Evolutionary conservation across 179 eudicot genomes (phyloP).

Genomic region (Vitellaria paradoxa): DNA sequence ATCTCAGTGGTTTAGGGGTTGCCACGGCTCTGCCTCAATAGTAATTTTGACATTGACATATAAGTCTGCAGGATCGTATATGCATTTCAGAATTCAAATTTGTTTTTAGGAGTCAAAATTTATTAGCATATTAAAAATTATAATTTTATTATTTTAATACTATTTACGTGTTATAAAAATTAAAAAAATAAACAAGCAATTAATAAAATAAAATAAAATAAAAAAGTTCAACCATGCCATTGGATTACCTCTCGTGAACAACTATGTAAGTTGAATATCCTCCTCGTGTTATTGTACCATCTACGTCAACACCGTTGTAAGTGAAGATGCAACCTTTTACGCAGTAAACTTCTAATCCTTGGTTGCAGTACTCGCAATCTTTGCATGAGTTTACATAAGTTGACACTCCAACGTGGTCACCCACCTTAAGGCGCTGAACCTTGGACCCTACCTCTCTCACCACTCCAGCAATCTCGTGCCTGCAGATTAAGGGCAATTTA

Average conservation of each 20-base stretch:
- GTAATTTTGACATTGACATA: too few species aligned
- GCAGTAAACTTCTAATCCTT: constrained; percentile 50
- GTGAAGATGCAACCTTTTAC: constrained; percentile 47
- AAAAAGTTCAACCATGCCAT: too few species aligned
- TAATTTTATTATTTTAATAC: too few species aligned
- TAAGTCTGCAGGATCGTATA: too few species aligned
- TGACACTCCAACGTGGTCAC: constrained; percentile 76
- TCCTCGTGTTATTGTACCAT: constrained; percentile 64
- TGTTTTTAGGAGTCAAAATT: too few species aligned
- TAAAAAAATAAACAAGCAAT: too few species aligned
- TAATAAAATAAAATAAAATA: too few species aligned
- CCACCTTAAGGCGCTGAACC: constrained; percentile 57
- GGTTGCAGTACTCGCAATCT: constrained; percentile 63
- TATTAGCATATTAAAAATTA: too few species aligned
- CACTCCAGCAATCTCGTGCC: constrained; percentile 74
- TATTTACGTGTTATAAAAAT: too few species aligned
- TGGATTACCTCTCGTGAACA: constrained; percentile 37
- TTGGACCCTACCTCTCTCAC: constrained; percentile 60
- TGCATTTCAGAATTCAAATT: too few species aligned
- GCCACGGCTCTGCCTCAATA: too few species aligned
- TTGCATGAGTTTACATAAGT: constrained; percentile 71
- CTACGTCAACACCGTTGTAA: constrained; percentile 54
- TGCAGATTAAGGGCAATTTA: neutral
- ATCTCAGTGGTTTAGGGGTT: too few species aligned
- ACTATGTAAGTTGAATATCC: constrained; percentile 66